Conservation (phyloP, 768 basidiomycete genomes). For the Serendipita indica region DNA sequence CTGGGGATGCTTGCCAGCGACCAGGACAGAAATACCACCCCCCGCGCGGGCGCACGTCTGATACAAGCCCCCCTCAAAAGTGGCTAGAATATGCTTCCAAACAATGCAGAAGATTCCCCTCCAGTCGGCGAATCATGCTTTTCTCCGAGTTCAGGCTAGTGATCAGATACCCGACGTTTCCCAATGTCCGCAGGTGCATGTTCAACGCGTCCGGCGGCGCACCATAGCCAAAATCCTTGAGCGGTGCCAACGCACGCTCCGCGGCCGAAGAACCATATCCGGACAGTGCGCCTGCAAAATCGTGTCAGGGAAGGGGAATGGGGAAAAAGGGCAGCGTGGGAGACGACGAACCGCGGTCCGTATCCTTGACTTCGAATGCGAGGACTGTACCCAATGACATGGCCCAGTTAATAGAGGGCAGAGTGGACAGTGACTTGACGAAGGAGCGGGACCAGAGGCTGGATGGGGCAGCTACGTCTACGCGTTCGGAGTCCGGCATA, state of each 20-base stretch:
- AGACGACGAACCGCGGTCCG: constrained; percentile 33
- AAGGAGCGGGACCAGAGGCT: constrained; percentile 79
- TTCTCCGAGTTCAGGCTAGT: constrained; percentile 58
- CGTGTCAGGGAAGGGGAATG: constrained; percentile 23
- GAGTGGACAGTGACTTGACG: constrained; percentile 42
- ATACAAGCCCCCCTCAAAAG: background rate
- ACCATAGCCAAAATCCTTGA: constrained; percentile 26
- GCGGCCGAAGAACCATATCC: constrained; percentile 50
- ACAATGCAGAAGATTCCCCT: constrained; percentile 1
- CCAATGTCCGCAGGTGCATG: constrained; percentile 78
- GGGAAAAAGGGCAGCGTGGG: constrained; percentile 30
- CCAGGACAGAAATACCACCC: too few relatives aligned
- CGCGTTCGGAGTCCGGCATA: constrained; percentile 11
- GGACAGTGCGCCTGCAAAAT: constrained; percentile 15
- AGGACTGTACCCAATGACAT: constrained; percentile 86
- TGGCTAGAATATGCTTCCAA: background rate
- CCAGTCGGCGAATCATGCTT: background rate
- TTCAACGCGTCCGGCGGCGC: constrained; percentile 37
- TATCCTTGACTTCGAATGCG: constrained; percentile 54
- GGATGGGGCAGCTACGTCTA: constrained; percentile 38
- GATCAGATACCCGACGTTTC: constrained; percentile 88
- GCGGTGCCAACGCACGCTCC: constrained; percentile 37
- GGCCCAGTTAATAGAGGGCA: constrained; percentile 43
- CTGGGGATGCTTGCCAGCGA: too few relatives aligned
- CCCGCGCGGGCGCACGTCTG: too few relatives aligned